Base-by-base conservation (phyloP, 225 moss, liverwort and hornwort genomes). In the Straminergon stramineum region DNA sequence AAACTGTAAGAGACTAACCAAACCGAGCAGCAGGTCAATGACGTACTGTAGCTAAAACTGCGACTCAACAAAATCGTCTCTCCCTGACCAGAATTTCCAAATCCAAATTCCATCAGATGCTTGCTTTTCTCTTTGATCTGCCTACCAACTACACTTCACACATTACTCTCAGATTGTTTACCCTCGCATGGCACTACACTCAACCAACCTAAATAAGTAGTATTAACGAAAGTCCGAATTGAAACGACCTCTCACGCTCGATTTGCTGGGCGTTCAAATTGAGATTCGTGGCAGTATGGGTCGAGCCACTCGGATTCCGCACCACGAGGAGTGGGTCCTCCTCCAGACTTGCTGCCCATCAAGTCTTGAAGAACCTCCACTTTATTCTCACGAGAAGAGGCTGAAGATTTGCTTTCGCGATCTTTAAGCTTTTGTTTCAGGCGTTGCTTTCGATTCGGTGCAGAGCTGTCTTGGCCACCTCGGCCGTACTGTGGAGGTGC, bases 331-430 rank as follows among this genome's bases (percentile, higher is more conserved):
- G 94, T 90, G 84, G 94, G 68, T 81, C 81, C 92, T 57, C 76
- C 89, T 69, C 89, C 90, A 81, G 92, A 75, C 91, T 95, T 94
- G 87, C 92, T 92, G 75, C 99, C 99, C 96, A 99, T 99, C 90
- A 99, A 94, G 79, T 97, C 97, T 85, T 95, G 99, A 69, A 99
- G 94, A 71, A 99, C 97, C 89, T 99, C 99, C 90, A 99, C 99
- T 95, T 99, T 99, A 90, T 99, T 99, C 94, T 99, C 99, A 35
- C 99, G 99, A 55, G 96, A 95, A 60, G 95, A 84, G 62, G 87
- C 85, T 23, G 95, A 91, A 39, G 92, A 89, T 90, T 96, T 99
- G 90, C 94, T 96, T 86, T 99, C 99, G 43, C 95, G 97, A 91
- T 96, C 97, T 91, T 96, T 99, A 20, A 99, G 94, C 92, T 97